Evolutionary conservation across 1,139 yeast genomes (phyloP).

Genomic region (Hyphopichia pseudoburtonii): DNA sequence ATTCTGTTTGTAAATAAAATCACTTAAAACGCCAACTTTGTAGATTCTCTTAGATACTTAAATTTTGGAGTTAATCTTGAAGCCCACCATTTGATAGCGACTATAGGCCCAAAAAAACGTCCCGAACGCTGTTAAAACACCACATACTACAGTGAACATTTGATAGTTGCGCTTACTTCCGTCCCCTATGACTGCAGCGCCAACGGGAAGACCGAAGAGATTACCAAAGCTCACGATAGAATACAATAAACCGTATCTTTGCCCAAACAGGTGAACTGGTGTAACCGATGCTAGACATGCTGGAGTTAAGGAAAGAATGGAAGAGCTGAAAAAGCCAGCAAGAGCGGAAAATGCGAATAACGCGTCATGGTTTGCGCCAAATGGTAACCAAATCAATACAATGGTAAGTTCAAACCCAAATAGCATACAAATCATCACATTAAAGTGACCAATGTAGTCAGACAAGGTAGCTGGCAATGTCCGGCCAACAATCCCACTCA

Average conservation of each 20-base stretch:
- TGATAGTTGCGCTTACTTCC: constrained; percentile 22
- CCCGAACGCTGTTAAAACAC: constrained; percentile 20
- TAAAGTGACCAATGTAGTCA: constrained; percentile 55
- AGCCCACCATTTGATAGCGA: constrained; percentile 21
- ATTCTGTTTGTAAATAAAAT: no score
- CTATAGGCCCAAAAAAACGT: constrained; percentile 20
- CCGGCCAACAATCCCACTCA: constrained; percentile 60
- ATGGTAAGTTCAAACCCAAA: constrained; percentile 39
- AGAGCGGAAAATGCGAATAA: constrained; percentile 48
- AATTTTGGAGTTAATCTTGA: constrained; percentile 20
- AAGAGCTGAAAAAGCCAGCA: constrained; percentile 55
- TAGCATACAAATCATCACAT: constrained; percentile 47
- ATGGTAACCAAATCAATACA: constrained; percentile 54
- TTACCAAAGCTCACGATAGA: constrained; percentile 44
- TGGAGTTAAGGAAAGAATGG: constrained; percentile 49
- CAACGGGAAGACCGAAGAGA: constrained; percentile 49
- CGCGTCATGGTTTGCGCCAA: constrained; percentile 41
- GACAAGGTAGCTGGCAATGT: constrained; percentile 59
- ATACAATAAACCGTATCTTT: constrained; percentile 48
- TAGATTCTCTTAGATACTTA: no score
- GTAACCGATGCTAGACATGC: constrained; percentile 52
- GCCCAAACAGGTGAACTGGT: constrained; percentile 49
- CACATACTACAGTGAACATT: constrained; percentile 25
- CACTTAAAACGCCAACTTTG: no score
- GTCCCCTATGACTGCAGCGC: constrained; percentile 49